Evolutionary conservation across 2,329 filamentous ascomycete species (phyloP), one percentile per base, ranked within the genome.

Genomic region (Cytospora schulzeri): DNA sequence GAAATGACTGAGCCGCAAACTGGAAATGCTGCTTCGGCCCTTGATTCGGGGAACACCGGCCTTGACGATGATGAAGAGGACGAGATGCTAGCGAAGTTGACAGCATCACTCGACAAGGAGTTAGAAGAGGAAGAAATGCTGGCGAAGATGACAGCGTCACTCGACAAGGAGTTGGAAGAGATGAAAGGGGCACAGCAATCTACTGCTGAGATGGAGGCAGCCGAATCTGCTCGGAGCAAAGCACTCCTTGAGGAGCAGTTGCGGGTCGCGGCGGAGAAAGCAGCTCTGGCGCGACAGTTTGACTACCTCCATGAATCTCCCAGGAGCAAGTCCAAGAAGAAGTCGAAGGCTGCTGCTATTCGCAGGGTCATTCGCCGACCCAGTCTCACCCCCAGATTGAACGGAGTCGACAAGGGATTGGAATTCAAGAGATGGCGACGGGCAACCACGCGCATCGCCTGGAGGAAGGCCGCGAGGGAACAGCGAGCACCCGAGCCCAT

Each of bases 151-250:
- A 48, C 45, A 12, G 45, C 19, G 9, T 41, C 54, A n/a, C 38
- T 56, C 17, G 19, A 51, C 52, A 33, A 17, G 22, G 58, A 60
- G 26, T 28, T 53, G 24, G 52, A 14, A 48, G 58, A 60, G 22
- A 14, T 26, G n/a, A 35, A n/a, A n/a, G 22, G 26, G 9, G n/a
- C 45, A 31, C 17, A 53, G 24, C 24, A 53, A 29, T 8, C n/a
- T 11, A 26, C 28, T n/a, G 51, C 24, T n/a, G 24, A 29, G 24
- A n/a, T 19, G 17, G 28, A 29, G 12, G 50, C 17, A 7, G 33
- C 50, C 22, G 26, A 54, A 26, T 7, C 24, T 41, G 48, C 58
- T 22, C 48, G 9, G 11, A 33, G 14, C 11, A 22, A 60, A 11
- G 50, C 58, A 26, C 19, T 22, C 11, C 33, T 60, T 15, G 31